Evolutionary conservation across 768 basidiomycete species (phyloP).

Genomic region (Boletus pseudopeckii): DNA sequence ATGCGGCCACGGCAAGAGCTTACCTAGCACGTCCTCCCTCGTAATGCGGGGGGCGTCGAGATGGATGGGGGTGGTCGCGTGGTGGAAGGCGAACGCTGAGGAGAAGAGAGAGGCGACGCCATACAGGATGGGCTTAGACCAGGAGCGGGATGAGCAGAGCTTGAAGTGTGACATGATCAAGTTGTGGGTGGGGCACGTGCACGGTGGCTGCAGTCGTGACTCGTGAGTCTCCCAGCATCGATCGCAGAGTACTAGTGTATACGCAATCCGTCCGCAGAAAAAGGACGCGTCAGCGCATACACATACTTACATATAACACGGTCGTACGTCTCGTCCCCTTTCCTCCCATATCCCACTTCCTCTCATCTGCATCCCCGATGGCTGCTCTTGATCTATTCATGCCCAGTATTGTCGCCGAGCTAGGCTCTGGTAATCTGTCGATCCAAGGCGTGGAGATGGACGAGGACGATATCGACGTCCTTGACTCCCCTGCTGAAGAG

Average conservation of each 20-base stretch:
- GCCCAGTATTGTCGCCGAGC: constrained; percentile 25
- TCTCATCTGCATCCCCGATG: constrained; percentile 23
- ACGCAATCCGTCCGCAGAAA: constrained; percentile 16
- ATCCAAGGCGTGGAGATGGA: constrained; percentile 44
- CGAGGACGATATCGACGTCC: constrained; percentile 50
- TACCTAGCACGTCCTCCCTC: constrained; percentile 22
- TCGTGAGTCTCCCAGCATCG: not conserved
- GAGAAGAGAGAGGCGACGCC: constrained; percentile 34
- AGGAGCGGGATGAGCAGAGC: constrained; percentile 8
- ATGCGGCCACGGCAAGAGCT: not conserved
- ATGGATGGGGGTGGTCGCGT: constrained; percentile 31
- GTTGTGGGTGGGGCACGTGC: constrained; percentile 11
- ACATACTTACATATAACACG: constrained; percentile 8
- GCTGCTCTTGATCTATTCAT: constrained; percentile 17
- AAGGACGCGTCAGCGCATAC: constrained; percentile 29
- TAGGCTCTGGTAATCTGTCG: constrained; percentile 22
- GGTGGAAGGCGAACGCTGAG: constrained; percentile 27
- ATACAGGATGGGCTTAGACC: constrained; percentile 27
- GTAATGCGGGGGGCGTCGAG: constrained; percentile 40
- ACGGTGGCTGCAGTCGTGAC: not conserved
- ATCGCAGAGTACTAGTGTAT: not conserved
- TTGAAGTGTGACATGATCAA: constrained; percentile 9
- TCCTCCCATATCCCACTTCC: constrained; percentile 10
- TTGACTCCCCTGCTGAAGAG: constrained; percentile 40
- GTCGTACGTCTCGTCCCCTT: constrained; percentile 28